Evolutionary conservation across 176 grass and related monocot genomes (phyloP).

Genomic region (Paspalum notatum): DNA sequence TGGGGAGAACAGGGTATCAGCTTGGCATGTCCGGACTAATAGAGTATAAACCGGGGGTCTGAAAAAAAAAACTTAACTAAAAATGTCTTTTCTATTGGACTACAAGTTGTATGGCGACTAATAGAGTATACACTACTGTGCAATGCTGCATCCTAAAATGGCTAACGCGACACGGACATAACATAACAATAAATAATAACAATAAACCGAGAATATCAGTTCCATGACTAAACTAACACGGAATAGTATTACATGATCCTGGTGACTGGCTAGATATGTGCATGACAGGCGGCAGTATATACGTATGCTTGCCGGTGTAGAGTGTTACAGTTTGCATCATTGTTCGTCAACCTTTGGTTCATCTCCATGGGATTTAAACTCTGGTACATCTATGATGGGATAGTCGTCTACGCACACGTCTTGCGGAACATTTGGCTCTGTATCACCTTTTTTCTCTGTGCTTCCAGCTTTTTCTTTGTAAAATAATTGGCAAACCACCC

Average conservation of each 20-base stretch:
- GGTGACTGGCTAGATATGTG: too few relatives aligned
- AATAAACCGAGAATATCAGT: too few relatives aligned
- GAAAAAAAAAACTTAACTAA: too few relatives aligned
- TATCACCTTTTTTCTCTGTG: not conserved
- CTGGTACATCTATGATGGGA: not conserved
- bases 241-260: not conserved
- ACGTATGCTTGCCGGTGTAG: not conserved
- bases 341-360: too few relatives aligned
- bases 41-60: too few relatives aligned
- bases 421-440: too few relatives aligned
- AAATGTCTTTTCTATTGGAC: too few relatives aligned
- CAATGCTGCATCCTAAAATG: not conserved
- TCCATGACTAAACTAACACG: too few relatives aligned
- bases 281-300: not conserved
- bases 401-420: not conserved
- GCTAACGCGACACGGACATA: not conserved
- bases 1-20: too few relatives aligned
- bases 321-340: not conserved
- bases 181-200: too few relatives aligned
- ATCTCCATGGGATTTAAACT: not conserved
- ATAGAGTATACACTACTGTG: not conserved
- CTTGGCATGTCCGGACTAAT: too few relatives aligned
- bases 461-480: not conserved
- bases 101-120: too few relatives aligned
- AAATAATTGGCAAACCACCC: slow-evolving; percentile 30